A percentile compares a stretch with the other conserved stretches of the same genome.
Conservation (phyloP, 75 land plant species). For the Adiantum capillusveneris region DNA sequence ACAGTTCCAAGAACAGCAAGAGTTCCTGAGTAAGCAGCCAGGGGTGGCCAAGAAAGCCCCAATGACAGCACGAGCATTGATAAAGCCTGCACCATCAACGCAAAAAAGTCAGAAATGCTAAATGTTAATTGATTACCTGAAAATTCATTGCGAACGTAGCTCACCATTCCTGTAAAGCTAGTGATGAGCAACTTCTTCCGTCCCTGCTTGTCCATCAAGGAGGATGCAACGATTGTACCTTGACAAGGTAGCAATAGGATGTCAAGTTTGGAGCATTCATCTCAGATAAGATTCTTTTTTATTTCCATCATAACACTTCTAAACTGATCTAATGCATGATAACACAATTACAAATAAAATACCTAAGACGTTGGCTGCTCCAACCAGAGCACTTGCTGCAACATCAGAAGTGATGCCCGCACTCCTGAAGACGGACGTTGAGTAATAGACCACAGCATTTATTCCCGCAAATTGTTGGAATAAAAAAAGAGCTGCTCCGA, state of each 20-base stretch:
- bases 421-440: constrained; percentile 88
- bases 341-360: not conserved
- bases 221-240: constrained; percentile 88
- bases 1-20: constrained; percentile 94
- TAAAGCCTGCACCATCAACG: constrained; percentile 45
- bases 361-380: constrained; percentile 95
- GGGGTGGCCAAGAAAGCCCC: constrained; percentile 74
- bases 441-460: constrained; percentile 96
- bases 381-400: constrained; percentile 98
- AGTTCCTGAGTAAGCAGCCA: constrained; percentile 77
- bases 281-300: not conserved
- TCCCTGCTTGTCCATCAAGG: constrained; percentile 92
- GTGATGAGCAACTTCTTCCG: constrained; percentile 76
- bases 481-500: constrained; percentile 88
- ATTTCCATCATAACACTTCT: not conserved
- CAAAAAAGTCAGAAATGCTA: not conserved
- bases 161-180: constrained; percentile 91
- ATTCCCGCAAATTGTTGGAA: constrained; percentile 96
- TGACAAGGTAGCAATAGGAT: constrained; percentile 1
- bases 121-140: not conserved
- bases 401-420: constrained; percentile 96
- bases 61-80: constrained; percentile 90
- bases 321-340: not conserved
- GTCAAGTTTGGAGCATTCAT: not conserved
- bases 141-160: not conserved